These are phyloP conservation scores for Capsicum chinense DNA, from an alignment of 257 asterid species.

Conservation along the genomic window DNA sequence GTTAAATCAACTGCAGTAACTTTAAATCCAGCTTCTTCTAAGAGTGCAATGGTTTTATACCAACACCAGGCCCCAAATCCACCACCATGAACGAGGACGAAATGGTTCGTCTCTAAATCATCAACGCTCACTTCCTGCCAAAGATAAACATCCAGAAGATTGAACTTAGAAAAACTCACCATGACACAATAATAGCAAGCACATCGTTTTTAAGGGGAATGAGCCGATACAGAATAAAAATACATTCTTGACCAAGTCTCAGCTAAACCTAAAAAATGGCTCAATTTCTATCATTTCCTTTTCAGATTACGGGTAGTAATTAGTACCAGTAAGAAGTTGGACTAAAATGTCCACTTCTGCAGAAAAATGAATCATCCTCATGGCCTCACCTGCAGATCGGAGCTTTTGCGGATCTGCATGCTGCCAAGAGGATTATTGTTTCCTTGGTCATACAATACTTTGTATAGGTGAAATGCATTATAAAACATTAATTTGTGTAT, in stretches of 20 bases:
- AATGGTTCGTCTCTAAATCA: conserved; percentile 74
- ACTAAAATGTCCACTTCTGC: not conserved
- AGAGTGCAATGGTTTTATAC: conserved; percentile 93
- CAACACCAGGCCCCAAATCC: conserved; percentile 99
- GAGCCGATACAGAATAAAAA: not conserved
- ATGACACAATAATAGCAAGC: not conserved
- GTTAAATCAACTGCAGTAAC: conserved; percentile 96
- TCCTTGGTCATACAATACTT: not conserved
- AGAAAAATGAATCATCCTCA: not conserved
- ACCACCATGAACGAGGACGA: conserved; percentile 99
- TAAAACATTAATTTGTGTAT: not conserved
- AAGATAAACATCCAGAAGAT: conserved; percentile 30
- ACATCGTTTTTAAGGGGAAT: no score
- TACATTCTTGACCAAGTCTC: conserved; percentile 1
- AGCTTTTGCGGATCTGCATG: not conserved
- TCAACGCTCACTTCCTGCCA: conserved; percentile 78
- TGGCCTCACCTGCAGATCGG: not conserved
- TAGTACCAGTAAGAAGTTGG: not conserved
- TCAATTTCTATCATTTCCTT: not conserved
- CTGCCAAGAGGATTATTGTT: not conserved
- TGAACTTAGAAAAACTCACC: not conserved
- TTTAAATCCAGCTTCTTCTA: conserved; percentile 86
- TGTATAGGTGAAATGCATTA: not conserved
- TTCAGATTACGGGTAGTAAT: conserved; percentile 18
- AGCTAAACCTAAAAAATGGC: conserved; percentile 1